Conservation (phyloP, 192 early-diverging fungal genomes). For the Umbelopsis sp. region DNA sequence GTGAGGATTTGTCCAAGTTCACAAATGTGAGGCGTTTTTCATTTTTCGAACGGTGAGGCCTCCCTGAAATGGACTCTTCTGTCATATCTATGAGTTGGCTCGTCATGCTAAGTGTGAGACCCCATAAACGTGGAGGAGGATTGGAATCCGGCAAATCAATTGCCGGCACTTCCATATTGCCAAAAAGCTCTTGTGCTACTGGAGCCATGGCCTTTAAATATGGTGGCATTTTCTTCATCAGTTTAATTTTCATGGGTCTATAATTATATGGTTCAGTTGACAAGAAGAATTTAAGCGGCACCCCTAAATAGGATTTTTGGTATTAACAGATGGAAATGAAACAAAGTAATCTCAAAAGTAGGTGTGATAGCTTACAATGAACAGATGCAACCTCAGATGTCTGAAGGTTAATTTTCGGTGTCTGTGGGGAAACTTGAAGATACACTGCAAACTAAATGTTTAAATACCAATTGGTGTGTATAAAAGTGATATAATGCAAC, state of each 20-base stretch:
- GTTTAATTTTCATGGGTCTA: conserved; percentile 15
- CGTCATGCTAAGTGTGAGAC: conserved; percentile 37
- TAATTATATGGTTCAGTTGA: conserved; percentile 5
- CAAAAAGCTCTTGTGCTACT: conserved; percentile 21
- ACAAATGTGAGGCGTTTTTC: conserved; percentile 28
- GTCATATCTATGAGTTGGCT: conserved; percentile 26
- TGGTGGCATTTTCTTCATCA: conserved; percentile 17
- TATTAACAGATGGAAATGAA: neutral
- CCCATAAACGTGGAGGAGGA: conserved; percentile 27
- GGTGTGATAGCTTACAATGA: conserved; percentile 24
- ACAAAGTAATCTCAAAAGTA: neutral
- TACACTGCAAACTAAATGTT: conserved; percentile 25
- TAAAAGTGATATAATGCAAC: neutral
- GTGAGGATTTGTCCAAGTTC: neutral
- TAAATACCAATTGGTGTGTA: neutral
- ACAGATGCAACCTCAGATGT: conserved; percentile 35
- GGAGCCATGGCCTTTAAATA: conserved; percentile 4
- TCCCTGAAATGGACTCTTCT: conserved; percentile 4
- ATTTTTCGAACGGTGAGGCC: conserved; percentile 14
- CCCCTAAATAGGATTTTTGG: conserved; percentile 16
- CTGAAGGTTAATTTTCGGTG: conserved; percentile 27
- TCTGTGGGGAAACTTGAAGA: conserved; percentile 32
- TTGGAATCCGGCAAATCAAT: conserved; percentile 26
- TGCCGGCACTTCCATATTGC: conserved; percentile 30
- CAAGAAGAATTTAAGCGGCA: conserved; percentile 34